Evolutionary conservation across 176 grass and related monocot species (phyloP).

Genomic region (Rhynchospora breviuscula): DNA sequence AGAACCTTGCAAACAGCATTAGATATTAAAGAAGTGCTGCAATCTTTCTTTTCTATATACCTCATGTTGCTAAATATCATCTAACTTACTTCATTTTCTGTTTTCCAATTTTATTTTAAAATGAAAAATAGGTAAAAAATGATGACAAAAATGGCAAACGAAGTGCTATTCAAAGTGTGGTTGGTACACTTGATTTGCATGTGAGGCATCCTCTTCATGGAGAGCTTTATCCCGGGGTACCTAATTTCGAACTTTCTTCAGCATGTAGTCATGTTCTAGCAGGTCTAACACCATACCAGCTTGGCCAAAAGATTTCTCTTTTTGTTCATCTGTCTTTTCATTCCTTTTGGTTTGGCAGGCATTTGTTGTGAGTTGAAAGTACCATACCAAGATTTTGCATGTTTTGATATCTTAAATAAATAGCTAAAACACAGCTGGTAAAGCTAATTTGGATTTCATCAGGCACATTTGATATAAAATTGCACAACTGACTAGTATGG

Average conservation of each 20-base stretch:
- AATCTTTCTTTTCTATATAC: not conserved
- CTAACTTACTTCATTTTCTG: not conserved
- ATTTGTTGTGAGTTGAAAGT: no score
- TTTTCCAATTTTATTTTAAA: slow-evolving; percentile 7
- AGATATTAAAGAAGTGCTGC: not conserved
- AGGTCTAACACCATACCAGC: no score
- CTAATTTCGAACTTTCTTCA: not conserved
- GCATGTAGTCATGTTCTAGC: not conserved
- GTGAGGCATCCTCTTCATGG: slow-evolving; percentile 26
- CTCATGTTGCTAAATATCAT: not conserved
- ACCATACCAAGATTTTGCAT: no score
- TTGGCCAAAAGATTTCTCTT: no score
- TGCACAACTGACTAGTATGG: no score
- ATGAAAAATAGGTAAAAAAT: slow-evolving; percentile 22
- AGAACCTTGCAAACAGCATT: not conserved
- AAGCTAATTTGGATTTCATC: not conserved
- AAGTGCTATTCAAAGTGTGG: slow-evolving; percentile 11
- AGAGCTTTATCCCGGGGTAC: slow-evolving; percentile 27
- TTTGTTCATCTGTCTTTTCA: not conserved
- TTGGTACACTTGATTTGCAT: slow-evolving; percentile 24
- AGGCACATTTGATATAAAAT: no score
- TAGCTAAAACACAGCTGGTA: not conserved
- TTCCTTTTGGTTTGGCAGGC: not conserved
- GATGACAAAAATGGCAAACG: slow-evolving; percentile 23
- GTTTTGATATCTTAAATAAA: no score